Evolutionary conservation across 352 stramenopile genomes (phyloP), one percentile per base, ranked within the genome.

Genomic region (Aphanomyces astaci): DNA sequence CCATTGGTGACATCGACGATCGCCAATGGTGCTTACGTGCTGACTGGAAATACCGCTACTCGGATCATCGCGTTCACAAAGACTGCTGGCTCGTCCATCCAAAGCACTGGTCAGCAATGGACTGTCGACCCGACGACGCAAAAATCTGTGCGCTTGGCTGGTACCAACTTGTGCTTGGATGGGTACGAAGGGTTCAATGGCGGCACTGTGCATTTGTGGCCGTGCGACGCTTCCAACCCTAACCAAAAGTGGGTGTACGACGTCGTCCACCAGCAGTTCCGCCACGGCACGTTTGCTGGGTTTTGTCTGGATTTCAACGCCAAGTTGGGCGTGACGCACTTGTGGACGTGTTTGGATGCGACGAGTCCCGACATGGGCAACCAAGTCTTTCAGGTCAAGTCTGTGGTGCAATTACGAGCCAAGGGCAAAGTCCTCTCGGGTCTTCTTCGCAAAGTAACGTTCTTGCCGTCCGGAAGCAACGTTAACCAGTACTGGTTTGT

Each of bases 71-170:
- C n/a, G n/a, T n/a, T n/a, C n/a, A n/a, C n/a, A n/a, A n/a, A n/a
- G n/a, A n/a, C n/a, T n/a, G n/a, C n/a, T n/a, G n/a, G n/a, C n/a
- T n/a, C n/a, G n/a, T n/a, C n/a, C n/a, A n/a, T n/a, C n/a, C n/a
- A n/a, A n/a, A 77, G 80, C 43, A 56, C 56, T 15, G 84, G 84
- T 71, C 79, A 87, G 57, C 62, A 67, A 51, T 84, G 76, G 79
- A 63, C 33, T 10, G 17, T 78, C n/a, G 73, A 87, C 43, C 22
- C 71, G 9, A 28, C 39, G 3, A 82, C 78, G 0, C 74, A 76
- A n/a, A n/a, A n/a, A n/a, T n/a, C n/a, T n/a, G n/a, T n/a, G n/a
- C n/a, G n/a, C n/a, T n/a, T n/a, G n/a, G n/a, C n/a, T n/a, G n/a
- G n/a, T n/a, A n/a, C n/a, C n/a, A n/a, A n/a, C n/a, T n/a, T n/a